These are phyloP conservation scores for Monosporascus sp. DNA, from an alignment of 2,329 filamentous ascomycete genomes.

Conservation along the genomic window DNA sequence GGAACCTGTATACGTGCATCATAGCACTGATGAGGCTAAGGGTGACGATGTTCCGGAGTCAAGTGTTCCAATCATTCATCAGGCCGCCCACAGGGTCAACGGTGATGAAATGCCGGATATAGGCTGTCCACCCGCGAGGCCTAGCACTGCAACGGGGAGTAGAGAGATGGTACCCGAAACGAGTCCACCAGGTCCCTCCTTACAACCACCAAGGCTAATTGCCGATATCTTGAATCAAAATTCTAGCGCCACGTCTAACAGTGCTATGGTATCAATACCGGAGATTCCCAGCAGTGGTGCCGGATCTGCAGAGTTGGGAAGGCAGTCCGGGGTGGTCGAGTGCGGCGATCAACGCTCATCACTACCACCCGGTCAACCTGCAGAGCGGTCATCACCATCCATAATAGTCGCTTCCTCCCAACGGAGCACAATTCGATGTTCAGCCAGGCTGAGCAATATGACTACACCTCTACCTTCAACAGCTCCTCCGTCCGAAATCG, in stretches of 20 bases:
- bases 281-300: conserved; percentile 4
- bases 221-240: conserved; percentile 13
- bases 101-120: neutral
- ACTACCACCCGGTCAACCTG: neutral
- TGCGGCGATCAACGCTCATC: conserved; percentile 3
- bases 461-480: conserved; percentile 15
- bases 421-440: conserved; percentile 12
- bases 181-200: conserved; percentile 19
- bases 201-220: conserved; percentile 15
- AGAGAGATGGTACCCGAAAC: conserved; percentile 27
- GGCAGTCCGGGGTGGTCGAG: conserved; percentile 2
- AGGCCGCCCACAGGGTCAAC: conserved; percentile 1
- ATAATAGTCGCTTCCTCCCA: conserved; percentile 20
- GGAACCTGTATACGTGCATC: conserved; percentile 1
- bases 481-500: conserved; percentile 10
- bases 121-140: neutral
- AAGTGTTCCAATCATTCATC: conserved; percentile 2
- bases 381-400: conserved; percentile 15
- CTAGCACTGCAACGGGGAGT: conserved; percentile 1
- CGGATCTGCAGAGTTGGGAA: conserved; percentile 4
- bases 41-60: conserved; percentile 6
- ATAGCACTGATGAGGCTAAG: neutral
- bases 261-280: conserved; percentile 15
- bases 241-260: conserved; percentile 14
- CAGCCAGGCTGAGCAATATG: conserved; percentile 9